Conservation (phyloP, 306 rosid species). For the Cucurbita pepo region DNA sequence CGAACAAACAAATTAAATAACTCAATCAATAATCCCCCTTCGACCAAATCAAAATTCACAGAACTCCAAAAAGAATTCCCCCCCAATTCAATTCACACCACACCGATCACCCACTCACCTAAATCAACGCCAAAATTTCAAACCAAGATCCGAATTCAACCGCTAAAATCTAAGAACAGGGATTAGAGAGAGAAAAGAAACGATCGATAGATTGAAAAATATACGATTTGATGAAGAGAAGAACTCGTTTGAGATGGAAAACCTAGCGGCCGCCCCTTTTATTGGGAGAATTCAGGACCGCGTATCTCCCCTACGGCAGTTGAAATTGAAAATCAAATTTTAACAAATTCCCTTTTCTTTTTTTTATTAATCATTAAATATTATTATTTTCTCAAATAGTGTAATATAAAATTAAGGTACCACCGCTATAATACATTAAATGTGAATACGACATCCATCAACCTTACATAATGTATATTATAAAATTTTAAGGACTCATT, state of each 20-base stretch:
- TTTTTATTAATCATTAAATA: not conserved
- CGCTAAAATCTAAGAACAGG: not conserved
- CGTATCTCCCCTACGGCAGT: not conserved
- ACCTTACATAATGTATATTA: not conserved
- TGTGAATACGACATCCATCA: not conserved
- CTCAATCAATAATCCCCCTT: not conserved
- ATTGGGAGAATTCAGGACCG: slow-evolving; percentile 1
- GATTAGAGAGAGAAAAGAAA: not conserved
- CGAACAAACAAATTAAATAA: not conserved
- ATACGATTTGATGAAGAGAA: not conserved
- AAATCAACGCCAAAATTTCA: not conserved
- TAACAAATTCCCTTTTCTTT: not conserved
- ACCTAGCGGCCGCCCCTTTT: slow-evolving; percentile 6
- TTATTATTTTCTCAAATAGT: not conserved
- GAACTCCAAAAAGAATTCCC: not conserved
- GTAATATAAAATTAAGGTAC: not conserved
- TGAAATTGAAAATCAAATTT: not conserved
- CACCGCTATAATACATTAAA: not conserved
- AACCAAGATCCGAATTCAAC: not conserved
- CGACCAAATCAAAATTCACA: not conserved
- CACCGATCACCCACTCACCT: not conserved
- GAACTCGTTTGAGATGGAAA: not conserved
- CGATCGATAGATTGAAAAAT: not conserved
- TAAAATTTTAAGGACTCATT: not conserved
- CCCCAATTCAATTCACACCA: not conserved